A percentile compares a stretch with the other conserved stretches of the same genome.
Conservation (phyloP, 352 stramenopile genomes). For the Peronosclerospora sorghi region DNA sequence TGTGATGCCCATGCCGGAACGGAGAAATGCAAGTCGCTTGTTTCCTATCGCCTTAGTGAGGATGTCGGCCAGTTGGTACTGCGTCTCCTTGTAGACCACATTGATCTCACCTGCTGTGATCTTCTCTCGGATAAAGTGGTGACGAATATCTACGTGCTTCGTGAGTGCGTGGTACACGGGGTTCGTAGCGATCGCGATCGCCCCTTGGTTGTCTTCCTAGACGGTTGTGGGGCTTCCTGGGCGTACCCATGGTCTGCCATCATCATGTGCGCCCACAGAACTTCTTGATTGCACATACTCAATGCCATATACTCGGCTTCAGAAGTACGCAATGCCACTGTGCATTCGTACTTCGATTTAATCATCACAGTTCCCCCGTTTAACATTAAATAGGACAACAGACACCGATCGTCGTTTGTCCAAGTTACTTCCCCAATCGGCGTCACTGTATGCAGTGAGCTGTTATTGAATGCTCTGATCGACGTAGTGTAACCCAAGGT, state of each 20-base stretch:
- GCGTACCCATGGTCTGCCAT: not conserved
- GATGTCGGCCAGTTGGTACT: not conserved
- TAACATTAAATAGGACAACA: not conserved
- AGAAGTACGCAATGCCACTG: not conserved
- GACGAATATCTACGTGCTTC: too few species aligned
- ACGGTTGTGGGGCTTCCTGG: not conserved
- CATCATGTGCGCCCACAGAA: too few species aligned
- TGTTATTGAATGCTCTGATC: not conserved
- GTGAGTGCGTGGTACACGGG: not conserved
- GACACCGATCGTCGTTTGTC: too few species aligned
- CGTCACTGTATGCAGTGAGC: not conserved
- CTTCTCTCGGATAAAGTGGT: too few species aligned
- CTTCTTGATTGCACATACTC: too few species aligned
- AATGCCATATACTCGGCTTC: too few species aligned
- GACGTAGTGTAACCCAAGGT: too few species aligned
- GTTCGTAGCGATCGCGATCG: not conserved
- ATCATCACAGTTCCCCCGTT: not conserved
- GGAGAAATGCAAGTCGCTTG: not conserved
- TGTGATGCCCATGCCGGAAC: too few species aligned
- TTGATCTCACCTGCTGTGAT: too few species aligned
- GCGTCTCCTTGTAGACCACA: not conserved
- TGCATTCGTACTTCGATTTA: not conserved
- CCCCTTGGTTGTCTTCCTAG: too few species aligned
- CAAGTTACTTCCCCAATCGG: not conserved
- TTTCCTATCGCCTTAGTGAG: not conserved